Base-by-base conservation (phyloP, 2,329 filamentous ascomycete genomes). In the Monosporascus ibericus region DNA sequence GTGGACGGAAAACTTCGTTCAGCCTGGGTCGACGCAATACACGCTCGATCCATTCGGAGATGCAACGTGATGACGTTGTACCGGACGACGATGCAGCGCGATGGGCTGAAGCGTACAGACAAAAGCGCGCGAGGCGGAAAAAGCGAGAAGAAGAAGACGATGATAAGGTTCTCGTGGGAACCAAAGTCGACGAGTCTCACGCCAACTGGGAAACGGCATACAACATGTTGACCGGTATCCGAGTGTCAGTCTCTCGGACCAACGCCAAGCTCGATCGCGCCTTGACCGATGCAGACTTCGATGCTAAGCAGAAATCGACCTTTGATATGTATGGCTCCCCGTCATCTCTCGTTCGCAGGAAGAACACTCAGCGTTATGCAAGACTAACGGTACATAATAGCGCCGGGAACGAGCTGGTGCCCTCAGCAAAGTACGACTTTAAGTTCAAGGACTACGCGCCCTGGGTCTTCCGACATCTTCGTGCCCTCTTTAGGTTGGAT, bases 381-480 rank as follows among this genome's bases (percentile, higher is more conserved):
- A 48, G 57, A 57, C 75, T 79, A 61, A 75, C 25, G 42, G 11
- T 8, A 63, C 34, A 15, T 37, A 30, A 52, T 65, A 92, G 88
- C 67, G 95, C 92, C 59, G 94, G 94, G 59, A 96, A 96, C 70
- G 94, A 99, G 75, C 78, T 99, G 68, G 95, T 95, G 5, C 94
- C 94, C 22, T 96, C 92, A 56, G 92, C 94, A 61, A 97, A 99
- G 73, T 99, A 99, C 76, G 94, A 99, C 75, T 99, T 99, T 84
- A 99, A 99, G 72, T 99, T 99, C 80, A 99, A 99, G 75, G 94
- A 99, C 74, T 99, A 99, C 71, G 92, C 92, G n/a, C 94, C 94
- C 52, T 97, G 92, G 92, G 94, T 99, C 54, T 99, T 99, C 73
- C 90, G 94, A 64, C 90, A 91, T 72, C 80, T 99, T 44, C 88